Evolutionary conservation across 176 grass and related monocot species (phyloP).

Genomic region (Elymus sibiricus): DNA sequence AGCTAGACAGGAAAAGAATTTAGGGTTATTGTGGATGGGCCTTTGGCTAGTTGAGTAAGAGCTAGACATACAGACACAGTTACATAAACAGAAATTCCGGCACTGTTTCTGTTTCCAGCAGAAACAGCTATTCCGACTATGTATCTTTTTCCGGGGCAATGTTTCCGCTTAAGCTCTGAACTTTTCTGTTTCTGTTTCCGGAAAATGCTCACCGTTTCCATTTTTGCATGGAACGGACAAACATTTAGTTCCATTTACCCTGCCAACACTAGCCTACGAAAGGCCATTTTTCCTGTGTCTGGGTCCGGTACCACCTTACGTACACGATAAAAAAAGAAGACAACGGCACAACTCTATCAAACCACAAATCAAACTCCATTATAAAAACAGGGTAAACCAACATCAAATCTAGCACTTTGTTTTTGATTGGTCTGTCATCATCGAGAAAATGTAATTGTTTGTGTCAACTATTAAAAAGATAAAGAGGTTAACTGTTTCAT

Average conservation of each 20-base stretch:
- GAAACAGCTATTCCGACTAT: background rate
- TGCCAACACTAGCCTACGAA: background rate
- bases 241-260: background rate
- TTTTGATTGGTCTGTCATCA: no score
- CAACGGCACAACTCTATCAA: no score
- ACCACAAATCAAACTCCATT: no score
- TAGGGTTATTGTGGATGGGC: background rate
- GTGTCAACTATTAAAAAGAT: no score
- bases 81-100: background rate
- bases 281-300: no score
- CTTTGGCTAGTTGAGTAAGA: background rate
- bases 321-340: no score
- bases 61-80: background rate
- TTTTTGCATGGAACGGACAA: background rate
- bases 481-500: no score
- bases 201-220: background rate
- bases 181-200: background rate
- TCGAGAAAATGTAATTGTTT: no score
- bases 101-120: background rate
- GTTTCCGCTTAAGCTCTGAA: background rate
- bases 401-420: no score
- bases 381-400: no score
- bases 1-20: background rate
- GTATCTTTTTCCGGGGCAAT: background rate
- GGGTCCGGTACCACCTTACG: no score